Base-by-base conservation (phyloP, 805 yeast genomes). In the Brettanomyces anomalus region DNA sequence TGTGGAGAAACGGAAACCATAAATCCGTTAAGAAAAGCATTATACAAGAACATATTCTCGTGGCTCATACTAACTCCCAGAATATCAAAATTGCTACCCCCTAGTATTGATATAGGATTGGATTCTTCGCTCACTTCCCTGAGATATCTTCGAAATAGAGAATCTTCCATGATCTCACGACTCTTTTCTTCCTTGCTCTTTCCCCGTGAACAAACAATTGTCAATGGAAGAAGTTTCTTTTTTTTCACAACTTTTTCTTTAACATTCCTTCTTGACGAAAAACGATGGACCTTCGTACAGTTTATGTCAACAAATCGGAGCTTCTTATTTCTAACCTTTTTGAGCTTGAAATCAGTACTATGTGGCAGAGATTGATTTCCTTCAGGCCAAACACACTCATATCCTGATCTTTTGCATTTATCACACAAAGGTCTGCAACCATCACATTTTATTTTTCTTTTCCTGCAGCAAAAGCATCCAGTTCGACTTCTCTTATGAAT, bases 1-100 rank as follows among this genome's bases (percentile, higher is more conserved):
- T 68, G 72, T 1, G 74, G 71, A 1, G 70, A 66, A 8, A 69
- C 54, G 3, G 67, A 53, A 5, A 62, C 62, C 46, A 71, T 61
- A 47, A 68, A 70, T 2, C 68, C 69, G 36, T 63, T 59, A 5
- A 63, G 55, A 45, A 70, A 69, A 3, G 65, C 66, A 46, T 61
- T 57, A 44, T 56, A 60, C 20, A 55, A 42, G 18, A 48, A 42
- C 0, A 57, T 53, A 10, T 55, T 57, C 7, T 47, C 48, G 6
- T 28, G 24, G 13, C 43, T 28, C 42, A 55, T 28, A 4, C 47
- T 43, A 3, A 53, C 47, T 2, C 54, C 56, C 4, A 46, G 32
- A 5, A 53, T 34, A 49, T 49, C 49, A 2, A 49, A 26, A 16
- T 36, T 44, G 36, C 41, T 46, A 15, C 52, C 51, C 32, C 46